Evolutionary conservation across 1,284 basidiomycete genomes (phyloP), one percentile per base, ranked within the genome.

Genomic region (Heterobasidion irregulare): DNA sequence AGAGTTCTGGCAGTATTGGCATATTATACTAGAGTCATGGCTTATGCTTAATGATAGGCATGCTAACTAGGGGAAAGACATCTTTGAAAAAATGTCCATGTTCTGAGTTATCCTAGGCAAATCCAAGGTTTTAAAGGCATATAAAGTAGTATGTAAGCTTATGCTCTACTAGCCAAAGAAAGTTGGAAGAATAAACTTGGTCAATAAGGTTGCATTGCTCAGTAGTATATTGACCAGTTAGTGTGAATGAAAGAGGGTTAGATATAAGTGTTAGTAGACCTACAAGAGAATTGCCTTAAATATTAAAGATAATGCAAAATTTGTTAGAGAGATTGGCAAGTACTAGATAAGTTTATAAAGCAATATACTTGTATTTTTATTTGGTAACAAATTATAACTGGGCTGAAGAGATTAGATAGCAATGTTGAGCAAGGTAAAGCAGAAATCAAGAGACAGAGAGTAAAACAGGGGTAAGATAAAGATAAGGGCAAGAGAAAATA

Each of bases 21-120:
- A 66, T 66, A 47, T 67, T 64, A 10, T 50, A 46, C 18, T 58
- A 41, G 9, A 62, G 61, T 70, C 69, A 72, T 0, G 67, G 67
- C 0, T 16, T 59, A 52, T 72, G 70, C 2, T 61, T 52, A 2
- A 70, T 46, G 0, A 60, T 52, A 8, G 61, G 62, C 10, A 64
- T 61, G 16, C 16, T 18, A 16, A 47, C 26, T 10, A 6, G 46
- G 16, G 46, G 46, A 18, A 47, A 47, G 26, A 47, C 2, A 16
- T 47, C 46, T 6, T 47, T 16, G 16, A 2, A 6, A 6, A 47
- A 47, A 16, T 47, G 46, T 9, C 46, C 46, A 18, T 16, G 16
- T 16, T 47, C 46, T 2, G 46, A 15, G 38, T 41, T 15, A 5
- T 41, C 15, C 38, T 5, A 41, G 10, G 15, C 38, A 15, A 41